These are phyloP conservation scores for Rosa lucieae DNA, from an alignment of 306 rosid genomes.

Conservation along the genomic window DNA sequence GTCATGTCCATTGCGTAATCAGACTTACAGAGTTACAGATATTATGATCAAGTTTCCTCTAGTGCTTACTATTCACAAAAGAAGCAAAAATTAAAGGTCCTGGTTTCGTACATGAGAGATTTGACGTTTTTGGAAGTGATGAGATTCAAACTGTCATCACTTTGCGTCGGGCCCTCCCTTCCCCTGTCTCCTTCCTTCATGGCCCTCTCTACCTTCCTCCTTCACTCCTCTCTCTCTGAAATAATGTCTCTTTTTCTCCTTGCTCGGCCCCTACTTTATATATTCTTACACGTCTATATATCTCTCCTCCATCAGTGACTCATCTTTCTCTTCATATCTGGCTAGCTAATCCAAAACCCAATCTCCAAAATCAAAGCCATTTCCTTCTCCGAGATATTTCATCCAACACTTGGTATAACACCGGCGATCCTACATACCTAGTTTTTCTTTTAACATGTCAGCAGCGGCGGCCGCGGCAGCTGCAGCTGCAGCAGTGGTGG, in stretches of 20 bases:
- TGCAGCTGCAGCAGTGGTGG: constrained; percentile 21
- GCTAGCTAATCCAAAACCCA: neutral
- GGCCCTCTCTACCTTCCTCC: constrained; percentile 1
- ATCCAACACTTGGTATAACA: neutral
- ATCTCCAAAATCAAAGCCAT: neutral
- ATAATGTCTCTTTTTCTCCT: neutral
- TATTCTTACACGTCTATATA: constrained; percentile 12
- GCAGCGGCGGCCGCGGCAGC: constrained; percentile 38
- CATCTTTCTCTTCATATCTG: neutral
- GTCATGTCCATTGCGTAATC: constrained; percentile 9
- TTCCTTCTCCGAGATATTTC: neutral
- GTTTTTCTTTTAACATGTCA: constrained; percentile 22
- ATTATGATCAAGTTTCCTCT: neutral
- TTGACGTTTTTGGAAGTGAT: constrained; percentile 14
- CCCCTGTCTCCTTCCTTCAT: neutral
- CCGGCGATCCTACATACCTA: neutral
- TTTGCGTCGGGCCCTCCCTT: constrained; percentile 9
- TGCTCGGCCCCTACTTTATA: constrained; percentile 19
- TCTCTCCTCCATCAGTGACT: neutral
- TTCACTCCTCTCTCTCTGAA: neutral
- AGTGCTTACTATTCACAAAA: neutral
- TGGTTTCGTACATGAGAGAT: constrained; percentile 1
- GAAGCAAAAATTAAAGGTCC: neutral
- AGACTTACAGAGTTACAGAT: neutral
- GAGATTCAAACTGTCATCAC: constrained; percentile 16